phyloP scores from a whole-genome alignment of 371 early-diverging fungal genomes.

The Circinella minor region DNA sequence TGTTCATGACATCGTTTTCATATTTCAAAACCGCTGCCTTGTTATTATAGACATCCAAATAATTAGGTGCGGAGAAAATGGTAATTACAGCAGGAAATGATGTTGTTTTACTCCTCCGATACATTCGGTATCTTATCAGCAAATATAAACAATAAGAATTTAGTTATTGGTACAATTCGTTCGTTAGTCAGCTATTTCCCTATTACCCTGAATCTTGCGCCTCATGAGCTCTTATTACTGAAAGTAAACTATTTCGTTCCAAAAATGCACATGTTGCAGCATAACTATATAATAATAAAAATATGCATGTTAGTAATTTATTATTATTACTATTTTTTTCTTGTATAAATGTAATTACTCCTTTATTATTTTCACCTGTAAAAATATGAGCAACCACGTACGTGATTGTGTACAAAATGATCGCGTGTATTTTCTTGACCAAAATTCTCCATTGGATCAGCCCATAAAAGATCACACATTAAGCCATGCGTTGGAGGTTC shows the following conservation, averaged over 20 bases:
- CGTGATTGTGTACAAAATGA: constrained; percentile 87
- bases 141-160: neutral
- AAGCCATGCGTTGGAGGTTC: constrained; percentile 96
- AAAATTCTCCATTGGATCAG: constrained; percentile 96
- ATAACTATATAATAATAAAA: constrained; percentile 55
- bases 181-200: too few species aligned
- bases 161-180: too few species aligned
- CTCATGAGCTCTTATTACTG: constrained; percentile 97
- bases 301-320: neutral
- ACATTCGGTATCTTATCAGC: constrained; percentile 77
- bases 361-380: constrained; percentile 61
- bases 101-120: constrained; percentile 89
- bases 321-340: too few species aligned
- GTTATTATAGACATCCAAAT: constrained; percentile 97
- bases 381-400: constrained; percentile 96
- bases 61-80: constrained; percentile 98
- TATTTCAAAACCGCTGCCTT: constrained; percentile 97
- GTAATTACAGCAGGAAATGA: constrained; percentile 97
- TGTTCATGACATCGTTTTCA: constrained; percentile 96
- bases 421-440: constrained; percentile 73
- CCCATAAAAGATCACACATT: constrained; percentile 98
- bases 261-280: constrained; percentile 91
- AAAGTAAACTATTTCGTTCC: constrained; percentile 90
- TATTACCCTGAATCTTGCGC: constrained; percentile 92
- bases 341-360: neutral